A percentile compares a stretch with the other conserved stretches of the same genome.
Conservation (phyloP, 768 basidiomycete species). For the Trametes gibbosa region DNA sequence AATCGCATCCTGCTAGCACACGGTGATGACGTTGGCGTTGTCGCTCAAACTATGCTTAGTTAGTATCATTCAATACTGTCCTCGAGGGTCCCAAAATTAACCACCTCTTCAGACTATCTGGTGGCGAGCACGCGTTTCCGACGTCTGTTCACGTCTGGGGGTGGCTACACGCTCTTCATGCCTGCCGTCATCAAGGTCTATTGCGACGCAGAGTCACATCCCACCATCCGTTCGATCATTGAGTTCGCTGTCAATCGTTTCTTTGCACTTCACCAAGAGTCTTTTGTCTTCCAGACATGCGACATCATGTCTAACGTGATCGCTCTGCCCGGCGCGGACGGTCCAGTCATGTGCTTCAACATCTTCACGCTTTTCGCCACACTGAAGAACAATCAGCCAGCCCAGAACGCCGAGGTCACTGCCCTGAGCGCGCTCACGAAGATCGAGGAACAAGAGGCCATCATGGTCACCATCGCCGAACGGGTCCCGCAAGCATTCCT, state of each 20-base stretch:
- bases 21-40: constrained; percentile 72
- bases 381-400: constrained; percentile 39
- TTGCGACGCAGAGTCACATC: constrained; percentile 53
- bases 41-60: constrained; percentile 75
- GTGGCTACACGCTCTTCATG: constrained; percentile 75
- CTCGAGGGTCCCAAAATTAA: background rate
- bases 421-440: constrained; percentile 66
- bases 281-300: constrained; percentile 72
- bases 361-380: constrained; percentile 60
- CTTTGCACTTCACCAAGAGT: constrained; percentile 68
- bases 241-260: constrained; percentile 73
- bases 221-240: constrained; percentile 61
- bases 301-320: constrained; percentile 59
- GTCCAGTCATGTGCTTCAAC: constrained; percentile 50
- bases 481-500: constrained; percentile 72
- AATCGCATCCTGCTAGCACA: constrained; percentile 67
- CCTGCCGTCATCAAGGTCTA: constrained; percentile 70
- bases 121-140: constrained; percentile 74
- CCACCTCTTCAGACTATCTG: constrained; percentile 41
- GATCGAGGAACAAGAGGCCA: constrained; percentile 64
- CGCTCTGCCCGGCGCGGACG: constrained; percentile 46
- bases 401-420: constrained; percentile 50
- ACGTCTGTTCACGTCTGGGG: constrained; percentile 69
- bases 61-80: constrained; percentile 18
- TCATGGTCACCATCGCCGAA: constrained; percentile 67